Base-by-base conservation (phyloP, 2,329 filamentous ascomycete genomes). In the Penicillium sp. region DNA sequence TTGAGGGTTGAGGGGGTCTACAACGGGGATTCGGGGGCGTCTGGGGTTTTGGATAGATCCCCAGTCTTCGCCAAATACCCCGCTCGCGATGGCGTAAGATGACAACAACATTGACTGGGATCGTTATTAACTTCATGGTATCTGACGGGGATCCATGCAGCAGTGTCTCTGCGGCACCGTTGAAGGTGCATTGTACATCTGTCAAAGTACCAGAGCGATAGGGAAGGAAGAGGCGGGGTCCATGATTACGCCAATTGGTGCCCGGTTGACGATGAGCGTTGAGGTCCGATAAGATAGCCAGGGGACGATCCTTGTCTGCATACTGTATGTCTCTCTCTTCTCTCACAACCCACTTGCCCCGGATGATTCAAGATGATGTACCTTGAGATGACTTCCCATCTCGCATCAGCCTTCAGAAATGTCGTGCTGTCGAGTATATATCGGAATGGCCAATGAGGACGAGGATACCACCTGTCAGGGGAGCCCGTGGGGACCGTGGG, bases 251-350 rank as follows among this genome's bases (percentile, higher is more conserved):
- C 35, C 46, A 47, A 56, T 56, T 56, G 51, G 49, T 46, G 44
- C 43, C 35, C 20, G 33, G 28, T 38, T 50, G 39, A 29, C 39
- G 50, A 53, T 35, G 25, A 37, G 42, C 50, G 44, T 53, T 45
- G 27, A 27, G 45, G 12, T 15, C 28, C 24, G 52, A 53, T 55
- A 50, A 56, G 52, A 55, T 46, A 55, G 35, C 42, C 12, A 25
- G 23, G 24, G 37, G 42, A 23, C 33, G 44, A 35, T 23, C 4
- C 29, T n/a, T 37, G 33, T 35, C 20, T 23, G 20, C 20, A 23
- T 23, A 18, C 15, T 18, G 15, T 18, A 23, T 23, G 29, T 33
- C 6, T 33, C 8, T 38, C 6, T 8, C 2, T 3, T 3, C 25
- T 37, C 28, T 37, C 43, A 38, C 32, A 29, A 32, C 31, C 35